A percentile compares a stretch with the other conserved stretches of the same genome.
phyloP scores from a whole-genome alignment of 83 land plant species.

The Picea abies region DNA sequence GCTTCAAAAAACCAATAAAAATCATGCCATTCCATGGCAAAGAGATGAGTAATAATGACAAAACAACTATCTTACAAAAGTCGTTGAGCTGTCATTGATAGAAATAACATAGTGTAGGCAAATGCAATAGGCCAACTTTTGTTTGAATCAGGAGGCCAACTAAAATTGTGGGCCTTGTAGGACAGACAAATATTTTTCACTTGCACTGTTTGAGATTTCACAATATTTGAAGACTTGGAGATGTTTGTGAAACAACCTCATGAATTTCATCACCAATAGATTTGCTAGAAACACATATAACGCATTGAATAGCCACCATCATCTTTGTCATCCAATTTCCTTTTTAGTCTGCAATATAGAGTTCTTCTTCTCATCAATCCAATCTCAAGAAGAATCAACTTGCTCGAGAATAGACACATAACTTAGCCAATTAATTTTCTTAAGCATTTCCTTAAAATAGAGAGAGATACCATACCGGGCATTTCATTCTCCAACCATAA shows the following conservation, averaged over 20 bases:
- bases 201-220: background rate
- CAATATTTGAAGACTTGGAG: background rate
- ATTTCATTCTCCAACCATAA: too few species aligned
- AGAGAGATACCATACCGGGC: conserved; percentile 37
- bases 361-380: background rate
- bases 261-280: background rate
- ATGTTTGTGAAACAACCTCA: background rate
- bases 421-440: background rate
- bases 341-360: conserved; percentile 39
- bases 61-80: background rate
- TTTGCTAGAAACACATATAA: conserved; percentile 19
- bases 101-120: background rate
- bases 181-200: background rate
- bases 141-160: too few species aligned
- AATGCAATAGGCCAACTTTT: too few species aligned
- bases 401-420: background rate
- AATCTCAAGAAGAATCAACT: background rate
- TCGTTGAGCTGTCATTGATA: background rate
- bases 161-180: background rate
- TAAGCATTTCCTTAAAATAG: background rate
- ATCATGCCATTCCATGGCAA: background rate
- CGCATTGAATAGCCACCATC: conserved; percentile 32
- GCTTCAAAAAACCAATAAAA: background rate
- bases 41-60: background rate
- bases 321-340: conserved; percentile 48